Base-by-base conservation (phyloP, 179 eudicot genomes). In the Drosera spatulata region DNA sequence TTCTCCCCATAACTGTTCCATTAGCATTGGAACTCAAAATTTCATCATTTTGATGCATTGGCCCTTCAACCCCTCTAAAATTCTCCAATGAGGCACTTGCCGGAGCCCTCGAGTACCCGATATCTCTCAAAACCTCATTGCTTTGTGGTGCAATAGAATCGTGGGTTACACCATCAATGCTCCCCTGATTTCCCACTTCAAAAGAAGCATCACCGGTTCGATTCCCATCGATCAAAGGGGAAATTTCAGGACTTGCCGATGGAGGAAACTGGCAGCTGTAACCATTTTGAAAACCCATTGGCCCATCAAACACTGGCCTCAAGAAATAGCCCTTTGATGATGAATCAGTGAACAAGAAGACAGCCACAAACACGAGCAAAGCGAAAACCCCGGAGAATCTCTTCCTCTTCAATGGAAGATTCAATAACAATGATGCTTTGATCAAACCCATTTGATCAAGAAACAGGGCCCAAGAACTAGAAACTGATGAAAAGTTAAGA, bases 351-450 rank as follows among this genome's bases (percentile, higher is more conserved):
- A 73, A 53, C n/a, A 74, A 63, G 3, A 87, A 56, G 10, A 74
- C 61, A 55, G 64, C 66, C 14, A 82, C 13, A 33, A 82, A 57
- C 12, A 80, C 61, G 47, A 87, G 66, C 14, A 78, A 81, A 11
- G 69, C 62, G 43, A 66, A 58, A 57, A 84, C 40, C 49, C 86
- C 78, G 49, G 88, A 80, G 63, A 76, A 64, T 50, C 79, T 67
- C 67, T 80, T 84, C 53, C 71, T 77, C 59, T 70, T 70, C 43
- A 75, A 66, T 38, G 33, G 80, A 39, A 75, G 65, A 64, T 82
- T 79, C 60, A 82, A 80, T 6, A 79, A 58, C 53, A 78, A 55
- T 1, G 70, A 43, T 52, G 61, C 56, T 56, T 72, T 80, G 12
- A 70, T 75, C 55, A 72, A 67, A 22, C 71, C 80, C 87, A 79